Evolutionary conservation across 75 land plant species (phyloP).

Genomic region (Adiantum capillusveneris): DNA sequence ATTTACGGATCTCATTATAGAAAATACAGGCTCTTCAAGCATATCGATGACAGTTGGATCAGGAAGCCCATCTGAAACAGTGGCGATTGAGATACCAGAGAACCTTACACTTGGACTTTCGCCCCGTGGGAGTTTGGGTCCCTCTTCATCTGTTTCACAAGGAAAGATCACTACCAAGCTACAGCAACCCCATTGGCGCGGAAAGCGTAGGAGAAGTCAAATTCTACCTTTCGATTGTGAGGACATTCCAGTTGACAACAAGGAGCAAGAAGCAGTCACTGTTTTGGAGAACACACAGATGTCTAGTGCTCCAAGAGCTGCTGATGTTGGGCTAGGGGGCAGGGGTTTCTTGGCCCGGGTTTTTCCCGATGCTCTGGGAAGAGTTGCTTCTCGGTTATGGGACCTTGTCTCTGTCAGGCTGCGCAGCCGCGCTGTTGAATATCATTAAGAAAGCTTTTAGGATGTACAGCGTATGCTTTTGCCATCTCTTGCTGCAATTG

Average conservation of each 20-base stretch:
- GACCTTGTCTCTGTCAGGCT: slow-evolving; percentile 5
- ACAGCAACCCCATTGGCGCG: neutral
- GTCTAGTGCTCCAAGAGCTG: neutral
- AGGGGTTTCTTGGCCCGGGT: neutral
- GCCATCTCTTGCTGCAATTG: too few species aligned
- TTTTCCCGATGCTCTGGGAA: neutral
- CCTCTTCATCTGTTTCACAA: neutral
- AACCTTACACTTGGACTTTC: too few species aligned
- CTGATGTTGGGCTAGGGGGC: neutral
- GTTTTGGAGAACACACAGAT: neutral
- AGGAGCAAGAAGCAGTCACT: neutral
- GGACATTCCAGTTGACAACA: neutral
- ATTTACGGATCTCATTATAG: too few species aligned
- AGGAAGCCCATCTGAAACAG: too few species aligned
- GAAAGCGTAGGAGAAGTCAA: neutral
- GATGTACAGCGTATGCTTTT: too few species aligned
- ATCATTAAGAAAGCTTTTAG: too few species aligned
- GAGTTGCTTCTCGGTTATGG: slow-evolving; percentile 3
- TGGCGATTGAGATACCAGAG: too few species aligned
- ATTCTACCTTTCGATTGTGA: neutral
- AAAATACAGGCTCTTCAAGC: too few species aligned
- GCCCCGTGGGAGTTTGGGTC: too few species aligned
- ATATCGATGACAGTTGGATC: too few species aligned
- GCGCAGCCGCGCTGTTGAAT: neutral
- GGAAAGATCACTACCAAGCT: neutral